A percentile compares a stretch with the other conserved stretches of the same genome.
Conservation (phyloP, 2,329 filamentous ascomycete genomes). For the Ceratocystis lukuohia region DNA sequence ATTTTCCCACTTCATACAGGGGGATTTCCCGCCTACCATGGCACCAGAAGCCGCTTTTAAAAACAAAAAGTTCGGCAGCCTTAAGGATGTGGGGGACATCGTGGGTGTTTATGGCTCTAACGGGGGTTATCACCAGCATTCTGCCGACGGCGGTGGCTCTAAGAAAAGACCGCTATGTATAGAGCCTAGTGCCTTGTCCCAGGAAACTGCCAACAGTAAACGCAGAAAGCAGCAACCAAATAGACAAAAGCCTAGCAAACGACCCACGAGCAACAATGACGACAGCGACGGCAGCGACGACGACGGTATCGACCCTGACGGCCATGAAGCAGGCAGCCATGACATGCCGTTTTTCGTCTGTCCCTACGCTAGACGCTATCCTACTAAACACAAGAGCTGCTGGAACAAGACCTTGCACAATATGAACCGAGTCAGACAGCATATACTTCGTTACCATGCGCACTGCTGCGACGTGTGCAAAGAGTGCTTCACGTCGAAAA, state of each 20-base stretch:
- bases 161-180: neutral
- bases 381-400: neutral
- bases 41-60: too few species aligned
- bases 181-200: neutral
- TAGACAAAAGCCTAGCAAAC: neutral
- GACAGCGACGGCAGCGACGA: neutral
- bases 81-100: fast-evolving
- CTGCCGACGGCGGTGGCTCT: neutral
- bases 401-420: neutral
- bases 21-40: too few species aligned
- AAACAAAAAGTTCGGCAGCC: too few species aligned
- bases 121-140: neutral
- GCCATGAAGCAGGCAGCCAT: neutral
- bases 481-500: neutral
- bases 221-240: neutral
- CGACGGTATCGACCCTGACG: neutral
- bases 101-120: too few species aligned
- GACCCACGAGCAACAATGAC: neutral
- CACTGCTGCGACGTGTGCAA: neutral
- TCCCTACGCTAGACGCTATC: neutral
- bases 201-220: neutral
- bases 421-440: neutral
- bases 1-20: too few species aligned
- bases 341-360: neutral
- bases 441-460: neutral